Conservation (phyloP, 1,139 yeast genomes). For the Scheffersomyces parashehatae region DNA sequence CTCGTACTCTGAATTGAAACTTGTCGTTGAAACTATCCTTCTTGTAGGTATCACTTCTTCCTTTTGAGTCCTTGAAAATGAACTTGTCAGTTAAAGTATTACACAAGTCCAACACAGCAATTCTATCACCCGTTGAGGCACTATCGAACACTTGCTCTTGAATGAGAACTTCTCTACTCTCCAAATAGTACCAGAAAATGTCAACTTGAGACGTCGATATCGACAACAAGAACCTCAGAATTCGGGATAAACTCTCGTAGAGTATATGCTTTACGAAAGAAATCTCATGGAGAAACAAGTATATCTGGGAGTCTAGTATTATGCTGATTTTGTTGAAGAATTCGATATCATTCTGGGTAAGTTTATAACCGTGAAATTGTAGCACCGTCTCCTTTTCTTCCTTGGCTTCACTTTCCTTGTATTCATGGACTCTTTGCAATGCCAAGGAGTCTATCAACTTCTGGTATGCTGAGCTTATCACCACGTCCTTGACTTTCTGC, state of each 20-base stretch:
- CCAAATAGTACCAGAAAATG: slow-evolving; percentile 40
- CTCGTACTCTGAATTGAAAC: slow-evolving; percentile 38
- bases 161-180: slow-evolving; percentile 27
- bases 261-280: slow-evolving; percentile 21
- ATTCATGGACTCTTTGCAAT: slow-evolving; percentile 4
- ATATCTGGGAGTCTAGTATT: slow-evolving; percentile 26
- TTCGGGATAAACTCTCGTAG: slow-evolving; percentile 22
- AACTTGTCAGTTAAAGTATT: slow-evolving; percentile 39
- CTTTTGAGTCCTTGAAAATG: slow-evolving; percentile 17
- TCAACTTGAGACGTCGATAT: slow-evolving; percentile 23
- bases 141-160: slow-evolving; percentile 27
- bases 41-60: slow-evolving; percentile 28
- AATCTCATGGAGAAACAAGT: slow-evolving; percentile 12
- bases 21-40: slow-evolving; percentile 44
- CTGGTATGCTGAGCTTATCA: slow-evolving; percentile 22
- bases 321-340: slow-evolving; percentile 19
- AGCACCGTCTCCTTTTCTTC: not conserved
- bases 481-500: slow-evolving; percentile 16
- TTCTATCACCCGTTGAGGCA: slow-evolving; percentile 34
- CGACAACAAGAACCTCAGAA: slow-evolving; percentile 22
- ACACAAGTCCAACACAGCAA: slow-evolving; percentile 40
- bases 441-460: slow-evolving; percentile 9
- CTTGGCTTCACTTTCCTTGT: not conserved
- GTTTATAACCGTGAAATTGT: slow-evolving; percentile 1
- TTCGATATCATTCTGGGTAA: not conserved